Evolutionary conservation across 2,329 filamentous ascomycete species (phyloP), one percentile per base, ranked within the genome.

Genomic region (Epichloe sibirici): DNA sequence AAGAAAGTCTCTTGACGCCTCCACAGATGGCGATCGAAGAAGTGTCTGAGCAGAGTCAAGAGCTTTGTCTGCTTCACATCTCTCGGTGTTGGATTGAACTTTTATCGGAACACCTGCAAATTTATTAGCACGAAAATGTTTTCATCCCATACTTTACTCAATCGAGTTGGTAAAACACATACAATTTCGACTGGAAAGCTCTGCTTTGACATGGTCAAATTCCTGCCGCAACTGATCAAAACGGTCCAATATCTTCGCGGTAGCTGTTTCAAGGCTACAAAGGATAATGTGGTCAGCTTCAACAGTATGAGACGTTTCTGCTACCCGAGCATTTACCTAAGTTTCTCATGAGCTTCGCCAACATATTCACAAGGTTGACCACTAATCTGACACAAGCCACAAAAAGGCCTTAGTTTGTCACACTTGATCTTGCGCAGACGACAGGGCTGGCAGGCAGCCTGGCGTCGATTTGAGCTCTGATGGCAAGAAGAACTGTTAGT

Each of bases 371-470:
- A 59, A n/a, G 45, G 15, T 3, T 56, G 55, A 12, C 57, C 57
- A 31, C 55, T 55, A 25, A 46, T 34, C 28, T 46, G 40, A 23
- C 58, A 58, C 8, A 59, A 40, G 6, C 51, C 53, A 37, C 57
- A 58, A 13, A 53, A 39, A 8, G 58, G 57, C 23, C 57, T 51
- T 51, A 56, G 52, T 44, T 59, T 58, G 43, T 59, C 58, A 55
- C n/a, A 43, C 34, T 48, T 48, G 12, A 48, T 23, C 37, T 49
- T 49, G 47, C 47, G 47, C 37, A 35, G 47, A 11, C 58, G 53
- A 34, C 58, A 58, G 8, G 53, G 50, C 40, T 58, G 56, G 21
- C 57, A 58, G 3, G 57, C 56, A 35, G 56, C 56, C 48, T 58
- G 56, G 25, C 57, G 48, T 45, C 57, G 53, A 34, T 51, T 51